Conservation (phyloP, 2,329 filamentous ascomycete genomes). For the Diplodia scrobiculata region DNA sequence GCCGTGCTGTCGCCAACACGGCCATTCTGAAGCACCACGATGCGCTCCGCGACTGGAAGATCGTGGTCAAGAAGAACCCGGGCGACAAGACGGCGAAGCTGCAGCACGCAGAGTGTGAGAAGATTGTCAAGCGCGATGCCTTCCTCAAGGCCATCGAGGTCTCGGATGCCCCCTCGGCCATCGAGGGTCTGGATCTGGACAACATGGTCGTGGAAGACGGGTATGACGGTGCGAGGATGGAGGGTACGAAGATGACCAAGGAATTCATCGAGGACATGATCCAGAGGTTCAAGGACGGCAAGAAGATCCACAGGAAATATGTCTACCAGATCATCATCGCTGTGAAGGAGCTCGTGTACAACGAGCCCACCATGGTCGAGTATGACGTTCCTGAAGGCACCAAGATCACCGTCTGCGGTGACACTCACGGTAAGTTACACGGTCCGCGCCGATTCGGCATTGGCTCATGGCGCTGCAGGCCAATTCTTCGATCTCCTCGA, state of each 20-base stretch:
- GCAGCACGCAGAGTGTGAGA: slow-evolving; percentile 90
- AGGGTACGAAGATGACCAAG: slow-evolving; percentile 77
- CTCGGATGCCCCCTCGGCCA: slow-evolving; percentile 85
- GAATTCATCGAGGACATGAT: slow-evolving; percentile 99
- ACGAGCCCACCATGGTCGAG: slow-evolving; percentile 97
- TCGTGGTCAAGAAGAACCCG: slow-evolving; percentile 84
- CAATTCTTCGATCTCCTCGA: slow-evolving; percentile 98
- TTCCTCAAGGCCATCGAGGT: slow-evolving; percentile 96
- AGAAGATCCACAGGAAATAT: slow-evolving; percentile 94
- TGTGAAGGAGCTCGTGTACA: slow-evolving; percentile 84
- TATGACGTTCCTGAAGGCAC: slow-evolving; percentile 75
- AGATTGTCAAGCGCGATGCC: slow-evolving; percentile 85
- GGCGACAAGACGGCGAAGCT: slow-evolving; percentile 86
- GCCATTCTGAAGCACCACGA: slow-evolving; percentile 88
- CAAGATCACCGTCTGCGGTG: slow-evolving; percentile 89
- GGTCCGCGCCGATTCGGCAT: background rate
- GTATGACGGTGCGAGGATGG: slow-evolving; percentile 82
- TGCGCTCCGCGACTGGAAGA: slow-evolving; percentile 87
- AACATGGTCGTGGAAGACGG: slow-evolving; percentile 77
- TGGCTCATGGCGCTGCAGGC: slow-evolving; percentile 55
- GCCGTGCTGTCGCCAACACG: slow-evolving; percentile 85
- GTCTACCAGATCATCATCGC: slow-evolving; percentile 94
- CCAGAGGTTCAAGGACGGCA: slow-evolving; percentile 90
- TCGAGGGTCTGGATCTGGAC: slow-evolving; percentile 85
- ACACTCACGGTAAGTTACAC: slow-evolving; percentile 76